Base-by-base conservation (phyloP, 495 filamentous ascomycete species). In the Geopyxis carbonaria region DNA sequence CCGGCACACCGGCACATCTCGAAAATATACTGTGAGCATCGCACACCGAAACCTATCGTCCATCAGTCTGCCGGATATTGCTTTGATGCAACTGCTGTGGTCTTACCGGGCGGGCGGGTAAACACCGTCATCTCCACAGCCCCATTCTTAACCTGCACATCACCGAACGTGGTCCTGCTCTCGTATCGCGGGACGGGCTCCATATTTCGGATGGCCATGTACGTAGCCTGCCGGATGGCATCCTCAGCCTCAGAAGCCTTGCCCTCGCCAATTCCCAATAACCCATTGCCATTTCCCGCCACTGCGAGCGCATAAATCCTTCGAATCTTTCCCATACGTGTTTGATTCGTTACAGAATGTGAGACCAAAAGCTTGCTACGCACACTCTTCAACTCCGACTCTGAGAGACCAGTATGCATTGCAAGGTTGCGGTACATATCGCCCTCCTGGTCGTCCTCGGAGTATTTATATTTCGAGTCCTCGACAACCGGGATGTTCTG, bases 271-370 rank as follows among this genome's bases (percentile, higher is more conserved):
- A 95, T 67, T 6, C 89, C 89, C 31, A 99, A 52, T 51, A 87
- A 64, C 16, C 89, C 89, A 40, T 87, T 68, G 23, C 67, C 64
- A 56, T 94, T 91, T 31, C 89, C 89, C 4, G 83, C 84, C 33
- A 93, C 68, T 4, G 71, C 69, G 29, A 93, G 60, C 44, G 64
- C 59, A 56, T 85, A 89, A 7, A 66, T 43, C 52, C 72, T 75
- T 36, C 61, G 60, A 38, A 95, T 73, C 69, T 94, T 99, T 48
- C 89, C 89, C 60, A 99, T 72, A 64, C 84, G 80, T 21, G 91
- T 95, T 68, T 93, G 85, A 60, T 99, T 99, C 44, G 69, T 63
- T 31, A 99, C 91, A 1, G 56, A 56, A 50, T 85, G 78, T 2
- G 42, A 38, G 15, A 92, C 79, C 19, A 97, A 52, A 9, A 61